Evolutionary conservation across 345 rosid genomes (phyloP), one percentile per base, ranked within the genome.

Genomic region (Rhodamnia rubescens): DNA sequence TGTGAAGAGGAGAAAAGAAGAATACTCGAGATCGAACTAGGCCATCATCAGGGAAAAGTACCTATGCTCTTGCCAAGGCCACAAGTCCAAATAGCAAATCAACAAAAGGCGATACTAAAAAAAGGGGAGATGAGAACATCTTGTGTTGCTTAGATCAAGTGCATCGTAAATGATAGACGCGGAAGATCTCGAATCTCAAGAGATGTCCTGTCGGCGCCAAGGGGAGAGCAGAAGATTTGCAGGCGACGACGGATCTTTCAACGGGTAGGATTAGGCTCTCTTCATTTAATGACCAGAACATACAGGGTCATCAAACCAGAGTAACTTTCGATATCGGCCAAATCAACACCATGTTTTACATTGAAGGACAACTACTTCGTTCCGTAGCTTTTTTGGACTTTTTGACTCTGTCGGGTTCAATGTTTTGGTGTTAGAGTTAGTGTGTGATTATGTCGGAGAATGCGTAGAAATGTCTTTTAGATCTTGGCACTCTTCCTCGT

Each of bases 391-490:
- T 18, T 29, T 64, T n/a, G n/a, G 75, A 44, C 15, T 21, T 7
- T 61, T 61, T 0, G 42, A 61, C 74, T 0, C 11, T 6, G 56
- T 20, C 14, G 21, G 2, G 24, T 6, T 20, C 57, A 8, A 54
- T 6, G 21, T 53, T 18, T 53, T 16, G 55, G 55, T 0, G 55
- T 53, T 53, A 51, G 1, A 53, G 6, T 15, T 18, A 16, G 55
- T 6, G 55, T 7, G 56, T 7, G 57, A 4, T 20, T 7, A 32
- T 16, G 75, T 18, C 15, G 42, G 42, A 64, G 75, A 64, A 64
- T 0, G 42, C 29, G 10, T 61, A 3, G 36, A 27, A 59, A 6
- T 14, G 3, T 59, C 29, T 36, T 14, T 61, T 15, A 36, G 11
- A 61, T 61, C 42, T 29, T 5, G 3, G 18, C 11, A 29, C 42